Percentiles rank a stretch among this genome's conserved stretches.
phyloP scores from a whole-genome alignment of 2,329 filamentous ascomycete species.

The Nemania abortiva region DNA sequence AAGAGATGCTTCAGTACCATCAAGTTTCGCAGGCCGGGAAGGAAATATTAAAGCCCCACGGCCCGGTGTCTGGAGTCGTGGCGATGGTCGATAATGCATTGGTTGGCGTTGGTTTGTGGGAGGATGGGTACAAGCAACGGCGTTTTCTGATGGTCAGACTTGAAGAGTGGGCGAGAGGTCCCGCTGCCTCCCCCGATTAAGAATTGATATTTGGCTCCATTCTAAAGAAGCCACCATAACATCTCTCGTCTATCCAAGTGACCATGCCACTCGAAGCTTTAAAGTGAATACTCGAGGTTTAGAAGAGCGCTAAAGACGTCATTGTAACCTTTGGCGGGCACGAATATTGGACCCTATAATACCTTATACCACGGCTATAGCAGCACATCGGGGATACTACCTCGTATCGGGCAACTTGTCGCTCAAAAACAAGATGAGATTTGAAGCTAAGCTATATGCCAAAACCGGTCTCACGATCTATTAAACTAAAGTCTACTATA shows the following conservation, averaged over 20 bases:
- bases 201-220: constrained; percentile 6
- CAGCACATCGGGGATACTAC: background rate
- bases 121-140: constrained; percentile 36
- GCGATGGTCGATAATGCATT: constrained; percentile 37
- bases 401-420: no score
- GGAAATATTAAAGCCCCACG: constrained; percentile 3
- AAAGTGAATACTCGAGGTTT: background rate
- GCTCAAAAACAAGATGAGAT: background rate
- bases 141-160: constrained; percentile 30
- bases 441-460: background rate
- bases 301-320: background rate
- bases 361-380: constrained; percentile 1
- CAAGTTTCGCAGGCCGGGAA: constrained; percentile 4
- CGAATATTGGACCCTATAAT: background rate
- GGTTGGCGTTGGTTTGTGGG: constrained; percentile 37
- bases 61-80: constrained; percentile 18
- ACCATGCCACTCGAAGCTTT: background rate
- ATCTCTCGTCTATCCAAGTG: background rate
- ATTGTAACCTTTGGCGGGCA: background rate
- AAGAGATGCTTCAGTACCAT: constrained; percentile 10
- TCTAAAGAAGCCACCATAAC: background rate
- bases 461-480: background rate
- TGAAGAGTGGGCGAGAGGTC: constrained; percentile 1
- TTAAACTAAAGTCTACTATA: background rate
- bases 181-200: constrained; percentile 3